Base-by-base conservation (phyloP, 202 grass and related monocot species). In the Setaria italica region DNA sequence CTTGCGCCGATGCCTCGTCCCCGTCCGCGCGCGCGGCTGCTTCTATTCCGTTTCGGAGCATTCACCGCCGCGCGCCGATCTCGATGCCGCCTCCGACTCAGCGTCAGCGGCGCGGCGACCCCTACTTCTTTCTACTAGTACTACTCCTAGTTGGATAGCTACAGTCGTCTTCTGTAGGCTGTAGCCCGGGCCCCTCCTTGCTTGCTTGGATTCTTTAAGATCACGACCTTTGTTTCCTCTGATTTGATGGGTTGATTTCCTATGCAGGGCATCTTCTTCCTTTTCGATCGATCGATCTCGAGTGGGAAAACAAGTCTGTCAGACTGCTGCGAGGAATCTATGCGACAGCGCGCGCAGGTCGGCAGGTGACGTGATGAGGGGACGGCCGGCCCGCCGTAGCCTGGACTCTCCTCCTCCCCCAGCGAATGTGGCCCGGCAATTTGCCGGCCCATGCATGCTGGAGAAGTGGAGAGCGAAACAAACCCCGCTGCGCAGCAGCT, bases 11-110 rank as follows among this genome's bases (percentile, higher is more conserved):
- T 14, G 77, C 76, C 67, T 72, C 80, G 56, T 19, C 71, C 29
- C 64, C 62, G 56, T 62, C 17, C 25, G 39, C 56, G 6, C 25
- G 39, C 56, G 6, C 39, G 39, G 32, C 29, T 29, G n/a, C 88
- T 90, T 90, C 84, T 77, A 87, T 90, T 80, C 88, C 60, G 9
- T 74, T 75, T 76, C 37, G 17, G 51, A 47, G 67, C 74, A 66
- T 79, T 81, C 85, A 87, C 68, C 69, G 69, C 85, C 11, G 68
- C 77, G 71, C 81, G 70, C 85, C 34, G 33, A 81, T 74, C 84
- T 86, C 57, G 66, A 63, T 76, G 86, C 34, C 14, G 8, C 25
- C 25, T 50, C 68, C 20, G 53, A 58, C 34, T 37, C 50, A 37
- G 50, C 51, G 17, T 7, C 45, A 33, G 45, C 16, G 49, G 32